Base-by-base conservation (phyloP, 305 asterid genomes). In the Fraxinus floribunda region DNA sequence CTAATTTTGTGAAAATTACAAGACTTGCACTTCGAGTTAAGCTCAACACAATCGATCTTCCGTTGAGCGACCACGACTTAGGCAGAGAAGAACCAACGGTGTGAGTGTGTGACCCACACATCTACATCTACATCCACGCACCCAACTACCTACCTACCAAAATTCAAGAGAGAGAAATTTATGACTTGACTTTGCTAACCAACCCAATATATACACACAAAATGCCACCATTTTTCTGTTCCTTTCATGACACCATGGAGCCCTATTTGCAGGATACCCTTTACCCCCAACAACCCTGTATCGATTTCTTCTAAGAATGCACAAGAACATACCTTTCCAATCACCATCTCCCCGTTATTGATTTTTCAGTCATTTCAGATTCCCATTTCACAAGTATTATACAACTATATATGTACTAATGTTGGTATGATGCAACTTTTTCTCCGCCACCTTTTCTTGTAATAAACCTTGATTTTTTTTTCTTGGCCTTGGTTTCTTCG, bases 371-470 rank as follows among this genome's bases (percentile, higher is more conserved):
- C 87, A 68, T 22, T 64, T 68, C 36, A 26, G 36, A 26, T 66
- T 26, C 36, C 36, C 74, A 26, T 26, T 66, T 62, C 71, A 26
- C 74, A 10, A 66, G 13, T 60, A 7, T 20, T 26, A 26, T 1
- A 2, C 73, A 66, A 22, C 73, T 66, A 30, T 5, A 66, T 26
- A 26, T 66, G 74, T 66, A 66, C n/a, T 22, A 26, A 20, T 75
- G 49, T 73, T 80, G 15, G 41, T 20, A 13, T 83, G 79, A 81
- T 79, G 77, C 85, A 77, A 75, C 89, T 81, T 79, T 86, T 83
- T 87, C 88, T 86, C 87, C 90, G 90, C 72, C 91, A 85, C 78
- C 90, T 89, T 87, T 89, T 85, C 86, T 88, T 83, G 87, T 38
- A 71, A 84, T 84, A 87, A 87, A 77, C 85, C 74, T 32, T 66